These are phyloP conservation scores for Pythium myriotylum DNA, from an alignment of 352 stramenopile genomes.

Conservation along the genomic window DNA sequence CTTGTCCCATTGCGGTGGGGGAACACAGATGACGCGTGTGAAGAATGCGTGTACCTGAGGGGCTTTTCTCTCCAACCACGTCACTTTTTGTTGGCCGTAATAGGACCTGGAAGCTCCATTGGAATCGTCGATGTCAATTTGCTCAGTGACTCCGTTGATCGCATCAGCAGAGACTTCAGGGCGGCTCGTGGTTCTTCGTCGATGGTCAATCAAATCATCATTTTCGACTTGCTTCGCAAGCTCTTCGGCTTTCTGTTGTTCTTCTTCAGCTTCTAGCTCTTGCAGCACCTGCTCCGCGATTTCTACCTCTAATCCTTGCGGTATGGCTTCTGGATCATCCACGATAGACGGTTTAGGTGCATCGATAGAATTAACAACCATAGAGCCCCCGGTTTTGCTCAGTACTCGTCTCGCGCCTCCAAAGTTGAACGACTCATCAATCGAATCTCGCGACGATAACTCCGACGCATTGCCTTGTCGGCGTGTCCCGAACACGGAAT, in stretches of 20 bases:
- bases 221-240: constrained; percentile 10
- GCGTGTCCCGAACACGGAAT: constrained; percentile 29
- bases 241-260: constrained; percentile 8
- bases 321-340: constrained; percentile 9
- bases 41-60: constrained; percentile 63
- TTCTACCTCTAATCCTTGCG: constrained; percentile 7
- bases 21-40: constrained; percentile 57
- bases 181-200: constrained; percentile 9
- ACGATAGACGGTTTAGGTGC: not conserved
- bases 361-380: not conserved
- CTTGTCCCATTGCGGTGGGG: constrained; percentile 82
- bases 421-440: constrained; percentile 69
- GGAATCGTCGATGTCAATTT: constrained; percentile 68
- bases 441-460: constrained; percentile 71
- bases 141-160: constrained; percentile 47
- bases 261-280: constrained; percentile 31
- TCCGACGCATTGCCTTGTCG: constrained; percentile 47
- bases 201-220: not conserved
- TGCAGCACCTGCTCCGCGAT: constrained; percentile 29
- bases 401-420: constrained; percentile 9
- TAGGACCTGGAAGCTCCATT: constrained; percentile 39
- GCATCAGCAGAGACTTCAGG: constrained; percentile 1
- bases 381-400: not conserved
- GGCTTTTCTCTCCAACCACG: constrained; percentile 56
- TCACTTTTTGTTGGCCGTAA: constrained; percentile 38